Base-by-base conservation (phyloP, 78 protist species). In the Tieghemostelium lacteum region DNA sequence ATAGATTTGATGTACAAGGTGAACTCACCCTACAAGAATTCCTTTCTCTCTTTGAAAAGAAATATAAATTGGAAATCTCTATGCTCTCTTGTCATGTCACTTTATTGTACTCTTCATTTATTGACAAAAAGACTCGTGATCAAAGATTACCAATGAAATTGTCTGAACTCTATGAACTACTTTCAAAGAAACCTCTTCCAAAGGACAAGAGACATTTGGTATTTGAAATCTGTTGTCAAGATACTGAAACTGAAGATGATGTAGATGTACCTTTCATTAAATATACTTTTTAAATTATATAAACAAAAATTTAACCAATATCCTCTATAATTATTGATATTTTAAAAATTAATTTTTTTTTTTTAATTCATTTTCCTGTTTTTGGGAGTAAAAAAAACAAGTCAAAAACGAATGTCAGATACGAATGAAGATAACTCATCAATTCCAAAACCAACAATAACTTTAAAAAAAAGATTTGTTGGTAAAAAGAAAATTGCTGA, bases 41-140 rank as follows among this genome's bases (percentile, higher is more conserved):
- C 40, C 31, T 91, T 19, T 63, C 54, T 29, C 39, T 49, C 63
- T 87, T 83, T 24, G 63, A 88, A 88, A 57, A 87, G 14, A 88
- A 95, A 50, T 45, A 92, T 65, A 36, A 73, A 34, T 78, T 96
- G 22, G 92, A 88, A 6, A 62, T 92, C 29, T 37, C 66, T 16
- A 96, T 96, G 97, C 54, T 96, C 31, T 91, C 96, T 19, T 78
- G 94, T 71, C 96, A 96, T 10, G 85, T 63, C 19, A 67, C 92
- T 19, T 70, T 96, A 72, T 19, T 96, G 26, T 94, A 94, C 55
- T 75, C 95, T 14, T 45, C 37, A 36, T 92, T 92, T 29, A 62
- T 69, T 24, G 86, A 61, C 22, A 74, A 71, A 26, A 86, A 92
- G 52, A 72, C 83, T n/a, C 73, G 58, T 62, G 73, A 78, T 2